These are phyloP conservation scores for Aspergillus piperis DNA, from an alignment of 2,329 filamentous ascomycete genomes.

Conservation along the genomic window DNA sequence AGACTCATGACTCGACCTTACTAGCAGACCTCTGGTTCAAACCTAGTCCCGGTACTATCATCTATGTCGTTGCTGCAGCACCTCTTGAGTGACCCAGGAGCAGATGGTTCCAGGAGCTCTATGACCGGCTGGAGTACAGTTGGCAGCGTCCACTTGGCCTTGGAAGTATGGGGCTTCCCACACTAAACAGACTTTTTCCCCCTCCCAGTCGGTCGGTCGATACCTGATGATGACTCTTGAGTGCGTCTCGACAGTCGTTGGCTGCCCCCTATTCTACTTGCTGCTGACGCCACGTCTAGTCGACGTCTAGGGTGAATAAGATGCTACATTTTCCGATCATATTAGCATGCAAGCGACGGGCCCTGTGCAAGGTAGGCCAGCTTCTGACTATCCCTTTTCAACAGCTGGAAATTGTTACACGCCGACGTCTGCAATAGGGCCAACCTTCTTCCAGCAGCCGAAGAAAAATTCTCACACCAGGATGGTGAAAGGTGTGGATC, in stretches of 20 bases:
- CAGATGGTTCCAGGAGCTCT: not conserved
- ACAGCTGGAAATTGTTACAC: not conserved
- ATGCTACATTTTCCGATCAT: not conserved
- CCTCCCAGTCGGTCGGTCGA: not conserved
- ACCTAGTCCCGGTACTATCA: not conserved
- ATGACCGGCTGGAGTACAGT: not conserved
- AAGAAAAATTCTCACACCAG: not conserved
- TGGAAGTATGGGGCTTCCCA: not conserved
- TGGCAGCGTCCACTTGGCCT: not conserved
- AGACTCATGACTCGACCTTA: not conserved
- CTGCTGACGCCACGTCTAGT: not conserved
- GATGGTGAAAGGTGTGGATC: not conserved
- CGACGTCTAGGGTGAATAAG: not conserved
- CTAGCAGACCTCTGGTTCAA: not conserved
- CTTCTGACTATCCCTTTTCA: not conserved
- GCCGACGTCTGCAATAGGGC: not conserved
- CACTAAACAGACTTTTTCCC: too few species aligned
- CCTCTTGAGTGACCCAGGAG: not conserved
- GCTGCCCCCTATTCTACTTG: not conserved
- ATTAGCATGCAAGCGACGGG: not conserved
- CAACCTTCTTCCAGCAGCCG: not conserved
- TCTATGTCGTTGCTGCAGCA: not conserved
- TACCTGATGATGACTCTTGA: not conserved
- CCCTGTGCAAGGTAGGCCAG: not conserved
- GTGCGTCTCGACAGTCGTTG: not conserved